Conservation (phyloP, 2,329 filamentous ascomycete genomes). For the Trichoderma simmonsii region DNA sequence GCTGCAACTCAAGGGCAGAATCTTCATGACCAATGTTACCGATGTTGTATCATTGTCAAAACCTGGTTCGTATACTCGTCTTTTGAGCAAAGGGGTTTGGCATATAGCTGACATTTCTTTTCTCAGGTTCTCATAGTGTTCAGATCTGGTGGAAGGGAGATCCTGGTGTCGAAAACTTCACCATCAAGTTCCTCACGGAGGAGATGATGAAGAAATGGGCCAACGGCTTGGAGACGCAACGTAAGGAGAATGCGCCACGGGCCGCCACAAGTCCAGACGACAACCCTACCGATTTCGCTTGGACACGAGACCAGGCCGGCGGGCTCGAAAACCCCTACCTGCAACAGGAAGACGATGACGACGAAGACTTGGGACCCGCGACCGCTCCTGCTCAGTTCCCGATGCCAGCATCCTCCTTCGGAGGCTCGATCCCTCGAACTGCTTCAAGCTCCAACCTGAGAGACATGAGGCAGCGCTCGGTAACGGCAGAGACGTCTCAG, state of each 20-base stretch:
- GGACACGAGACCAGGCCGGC: constrained; percentile 65
- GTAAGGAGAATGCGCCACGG: constrained; percentile 57
- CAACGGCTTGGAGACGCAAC: constrained; percentile 71
- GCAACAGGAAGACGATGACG: constrained; percentile 60
- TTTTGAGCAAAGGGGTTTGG: background rate
- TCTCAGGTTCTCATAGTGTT: constrained; percentile 80
- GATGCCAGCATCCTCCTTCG: constrained; percentile 28
- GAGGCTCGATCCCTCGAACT: constrained; percentile 33
- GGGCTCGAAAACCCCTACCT: constrained; percentile 80
- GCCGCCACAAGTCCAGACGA: constrained; percentile 46
- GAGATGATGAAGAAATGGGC: constrained; percentile 94
- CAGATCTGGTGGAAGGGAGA: constrained; percentile 99
- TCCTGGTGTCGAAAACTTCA: constrained; percentile 91
- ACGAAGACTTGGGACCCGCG: constrained; percentile 48
- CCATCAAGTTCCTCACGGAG: constrained; percentile 89
- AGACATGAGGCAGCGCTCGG: constrained; percentile 72
- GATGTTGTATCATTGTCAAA: constrained; percentile 86
- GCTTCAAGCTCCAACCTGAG: constrained; percentile 72
- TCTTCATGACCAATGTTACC: constrained; percentile 99
- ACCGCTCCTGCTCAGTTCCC: constrained; percentile 37
- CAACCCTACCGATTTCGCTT: constrained; percentile 71
- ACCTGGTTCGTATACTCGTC: constrained; percentile 63
- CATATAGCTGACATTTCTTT: constrained; percentile 6
- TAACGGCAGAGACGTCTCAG: constrained; percentile 66
- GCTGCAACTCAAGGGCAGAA: constrained; percentile 90